Evolutionary conservation across 306 rosid genomes (phyloP), one percentile per base, ranked within the genome.

Genomic region (Malus orientalis): DNA sequence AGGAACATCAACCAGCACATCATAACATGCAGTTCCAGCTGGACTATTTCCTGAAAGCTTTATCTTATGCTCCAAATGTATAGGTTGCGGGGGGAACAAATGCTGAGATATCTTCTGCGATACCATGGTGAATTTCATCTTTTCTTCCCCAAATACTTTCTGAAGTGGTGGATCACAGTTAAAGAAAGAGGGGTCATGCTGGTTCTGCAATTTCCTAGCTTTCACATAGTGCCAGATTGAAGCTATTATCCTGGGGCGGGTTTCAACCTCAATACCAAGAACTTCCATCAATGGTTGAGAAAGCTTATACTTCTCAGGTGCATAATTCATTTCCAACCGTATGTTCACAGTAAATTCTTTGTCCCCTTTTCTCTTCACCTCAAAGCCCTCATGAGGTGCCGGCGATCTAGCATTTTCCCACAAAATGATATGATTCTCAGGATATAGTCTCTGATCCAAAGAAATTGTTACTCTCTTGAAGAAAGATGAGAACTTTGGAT

Each of bases 201-300:
- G 93, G 87, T 84, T 89, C 84, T 96, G 99, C 86, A 96, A 84
- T 74, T 92, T 96, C 83, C 99, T 86, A 74, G 99, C 99, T 89
- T 96, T 96, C 77, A 96, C 99, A 86, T 96, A 96, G 85, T 96
- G 98, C 99, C 99, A 96, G 74, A 96, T 91, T 2, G 99, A 97
- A 76, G 97, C 93, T 76, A 96, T 87, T 73, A 96, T 89, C 84
- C 99, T 88, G 0, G 99, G 98, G 53, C 98, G 98, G 74, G 99
- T 89, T 80, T 96, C 99, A 80, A 96, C 98, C 84, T 96, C 99
- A 83, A 96, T 89, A 81, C 98, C 99, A 81, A 96, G 98, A 88
- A 96, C 98, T 77, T 96, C 99, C 82, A 89, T 87, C 85, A 96
- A 86, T 5, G 91, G 89, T 14, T 88, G 93, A 19, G 99, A 96